Evolutionary conservation across 2,329 filamentous ascomycete species (phyloP).

Genomic region (Ceratocystis cubensis): DNA sequence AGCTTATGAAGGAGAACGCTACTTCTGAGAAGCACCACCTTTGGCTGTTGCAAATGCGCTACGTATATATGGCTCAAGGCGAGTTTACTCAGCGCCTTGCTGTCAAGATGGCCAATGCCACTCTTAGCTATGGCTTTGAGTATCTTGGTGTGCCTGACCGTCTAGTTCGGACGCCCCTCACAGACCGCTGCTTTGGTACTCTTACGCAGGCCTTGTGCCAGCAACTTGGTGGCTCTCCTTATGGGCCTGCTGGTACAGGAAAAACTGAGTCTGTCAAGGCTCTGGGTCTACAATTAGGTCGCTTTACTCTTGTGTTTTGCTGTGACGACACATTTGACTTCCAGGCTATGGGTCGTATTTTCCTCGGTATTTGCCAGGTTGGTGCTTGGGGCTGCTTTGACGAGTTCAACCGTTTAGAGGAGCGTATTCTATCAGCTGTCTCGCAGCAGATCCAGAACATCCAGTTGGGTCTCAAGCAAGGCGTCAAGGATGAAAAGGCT

Average conservation of each 20-base stretch:
- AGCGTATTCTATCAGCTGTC: slow-evolving; percentile 92
- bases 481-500: slow-evolving; percentile 64
- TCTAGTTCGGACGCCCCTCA: slow-evolving; percentile 90
- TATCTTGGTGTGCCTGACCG: slow-evolving; percentile 94
- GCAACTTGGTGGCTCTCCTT: slow-evolving; percentile 88
- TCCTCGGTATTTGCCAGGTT: slow-evolving; percentile 97
- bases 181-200: slow-evolving; percentile 95
- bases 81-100: slow-evolving; percentile 70
- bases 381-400: slow-evolving; percentile 99
- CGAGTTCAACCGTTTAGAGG: slow-evolving; percentile 97
- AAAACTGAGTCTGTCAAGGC: slow-evolving; percentile 99
- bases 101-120: slow-evolving; percentile 94
- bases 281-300: slow-evolving; percentile 85
- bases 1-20: slow-evolving; percentile 64
- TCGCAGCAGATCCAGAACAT: slow-evolving; percentile 99
- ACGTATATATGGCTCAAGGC: slow-evolving; percentile 67
- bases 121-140: slow-evolving; percentile 91
- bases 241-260: slow-evolving; percentile 92
- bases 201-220: slow-evolving; percentile 93
- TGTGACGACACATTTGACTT: slow-evolving; percentile 99
- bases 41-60: slow-evolving; percentile 96
- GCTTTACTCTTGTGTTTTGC: slow-evolving; percentile 97
- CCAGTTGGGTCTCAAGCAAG: slow-evolving; percentile 83
- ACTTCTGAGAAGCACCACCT: slow-evolving; percentile 67
- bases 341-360: slow-evolving; percentile 98